phyloP scores from a whole-genome alignment of 1,284 basidiomycete genomes.

The Ustilago esculenta region DNA sequence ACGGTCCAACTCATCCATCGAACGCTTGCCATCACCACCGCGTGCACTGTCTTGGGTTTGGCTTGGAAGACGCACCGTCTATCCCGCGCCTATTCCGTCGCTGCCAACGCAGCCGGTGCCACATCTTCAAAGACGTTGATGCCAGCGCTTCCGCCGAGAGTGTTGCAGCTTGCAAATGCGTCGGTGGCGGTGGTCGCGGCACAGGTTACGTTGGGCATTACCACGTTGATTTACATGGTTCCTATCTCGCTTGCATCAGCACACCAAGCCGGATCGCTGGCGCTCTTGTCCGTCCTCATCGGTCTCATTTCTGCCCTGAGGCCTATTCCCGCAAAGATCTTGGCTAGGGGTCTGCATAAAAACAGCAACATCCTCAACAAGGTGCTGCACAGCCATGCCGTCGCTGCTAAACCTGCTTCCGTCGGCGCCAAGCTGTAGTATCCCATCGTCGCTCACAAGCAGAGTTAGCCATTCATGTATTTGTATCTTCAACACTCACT shows the following conservation, averaged over 20 bases:
- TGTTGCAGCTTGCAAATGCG: constrained; percentile 74
- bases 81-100: constrained; percentile 53
- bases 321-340: constrained; percentile 17
- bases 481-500: background rate
- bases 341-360: background rate
- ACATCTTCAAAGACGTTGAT: constrained; percentile 65
- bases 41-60: constrained; percentile 31
- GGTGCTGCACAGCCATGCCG: constrained; percentile 7
- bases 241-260: constrained; percentile 89
- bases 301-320: constrained; percentile 26
- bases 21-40: constrained; percentile 74
- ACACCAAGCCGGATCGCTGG: constrained; percentile 93
- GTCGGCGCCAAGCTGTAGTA: background rate
- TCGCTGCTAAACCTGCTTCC: background rate
- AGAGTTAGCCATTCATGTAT: background rate
- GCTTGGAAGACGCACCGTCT: constrained; percentile 71
- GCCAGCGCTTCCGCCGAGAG: constrained; percentile 76
- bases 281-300: constrained; percentile 72
- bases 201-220: constrained; percentile 89
- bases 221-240: constrained; percentile 91
- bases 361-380: constrained; percentile 5
- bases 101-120: background rate
- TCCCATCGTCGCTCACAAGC: too few relatives aligned
- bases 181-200: constrained; percentile 84
- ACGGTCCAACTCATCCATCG: constrained; percentile 98